Percentiles rank a stretch among this genome's conserved stretches.
These are phyloP conservation scores for Citrullus colocynthis DNA, from an alignment of 306 rosid species.

Conservation along the genomic window DNA sequence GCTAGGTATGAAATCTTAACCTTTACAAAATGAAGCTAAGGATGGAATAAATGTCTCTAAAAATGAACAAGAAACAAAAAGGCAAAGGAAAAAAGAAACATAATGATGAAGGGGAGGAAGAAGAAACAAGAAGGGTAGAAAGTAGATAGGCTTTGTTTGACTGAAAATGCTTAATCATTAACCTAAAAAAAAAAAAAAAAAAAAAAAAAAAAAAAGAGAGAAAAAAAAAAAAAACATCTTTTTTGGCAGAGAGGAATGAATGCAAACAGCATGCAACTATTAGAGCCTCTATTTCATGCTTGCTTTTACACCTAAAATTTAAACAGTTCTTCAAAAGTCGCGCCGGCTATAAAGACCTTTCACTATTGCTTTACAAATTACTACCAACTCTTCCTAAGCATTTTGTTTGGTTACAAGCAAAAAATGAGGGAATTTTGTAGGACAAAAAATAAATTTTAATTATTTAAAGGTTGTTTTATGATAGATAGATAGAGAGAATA, in stretches of 20 bases:
- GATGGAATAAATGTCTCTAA: neutral
- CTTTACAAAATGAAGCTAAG: neutral
- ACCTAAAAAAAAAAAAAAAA: too few relatives aligned
- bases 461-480: too few relatives aligned
- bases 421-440: neutral
- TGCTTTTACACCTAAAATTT: neutral
- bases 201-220: neutral
- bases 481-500: neutral
- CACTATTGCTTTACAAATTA: neutral
- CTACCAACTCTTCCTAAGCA: neutral
- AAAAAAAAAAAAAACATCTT: neutral
- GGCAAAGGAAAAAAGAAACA: neutral
- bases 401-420: too few relatives aligned
- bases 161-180: neutral
- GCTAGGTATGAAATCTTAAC: too few relatives aligned
- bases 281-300: neutral
- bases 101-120: neutral
- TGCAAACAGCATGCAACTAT: neutral
- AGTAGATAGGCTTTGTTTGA: constrained; percentile 1
- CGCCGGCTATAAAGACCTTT: neutral
- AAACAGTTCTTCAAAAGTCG: neutral
- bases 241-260: neutral
- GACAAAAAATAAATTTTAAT: neutral
- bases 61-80: neutral
- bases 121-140: neutral